Evolutionary conservation across 768 basidiomycete species (phyloP).

Genomic region (Saitozyma podzolica): DNA sequence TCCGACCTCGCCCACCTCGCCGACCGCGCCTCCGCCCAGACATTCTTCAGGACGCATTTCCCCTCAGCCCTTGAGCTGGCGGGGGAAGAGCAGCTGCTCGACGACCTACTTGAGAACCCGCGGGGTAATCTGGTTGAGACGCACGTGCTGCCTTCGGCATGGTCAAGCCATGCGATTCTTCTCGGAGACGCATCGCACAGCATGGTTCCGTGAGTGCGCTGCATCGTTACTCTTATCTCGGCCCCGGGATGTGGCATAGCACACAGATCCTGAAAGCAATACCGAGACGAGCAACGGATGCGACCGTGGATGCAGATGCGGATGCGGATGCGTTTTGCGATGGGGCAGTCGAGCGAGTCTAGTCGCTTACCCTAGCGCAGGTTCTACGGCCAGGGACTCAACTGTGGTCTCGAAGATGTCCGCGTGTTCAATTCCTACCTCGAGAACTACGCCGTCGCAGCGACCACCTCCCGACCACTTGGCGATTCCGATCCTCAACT

Average conservation of each 20-base stretch:
- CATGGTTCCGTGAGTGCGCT: conserved; percentile 72
- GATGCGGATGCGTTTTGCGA: conserved; percentile 60
- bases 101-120: conserved; percentile 80
- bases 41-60: conserved; percentile 82
- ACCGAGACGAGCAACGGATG: no score
- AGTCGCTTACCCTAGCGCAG: conserved; percentile 8
- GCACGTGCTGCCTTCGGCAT: conserved; percentile 63
- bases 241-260: no score
- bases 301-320: no score
- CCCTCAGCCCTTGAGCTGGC: conserved; percentile 83
- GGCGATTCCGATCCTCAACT: conserved; percentile 52
- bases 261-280: no score
- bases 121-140: conserved; percentile 86
- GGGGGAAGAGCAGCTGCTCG: conserved; percentile 72
- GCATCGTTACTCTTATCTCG: no score
- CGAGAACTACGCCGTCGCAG: conserved; percentile 66
- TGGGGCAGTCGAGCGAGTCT: no score
- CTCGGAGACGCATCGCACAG: conserved; percentile 95
- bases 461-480: conserved; percentile 51
- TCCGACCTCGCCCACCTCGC: conserved; percentile 65
- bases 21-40: conserved; percentile 59
- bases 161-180: conserved; percentile 59
- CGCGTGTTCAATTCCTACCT: conserved; percentile 78
- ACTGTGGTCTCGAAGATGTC: conserved; percentile 97
- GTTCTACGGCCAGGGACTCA: conserved; percentile 77